These are phyloP conservation scores for Thelephora ganbajun DNA, from an alignment of 768 basidiomycete genomes.

Conservation along the genomic window DNA sequence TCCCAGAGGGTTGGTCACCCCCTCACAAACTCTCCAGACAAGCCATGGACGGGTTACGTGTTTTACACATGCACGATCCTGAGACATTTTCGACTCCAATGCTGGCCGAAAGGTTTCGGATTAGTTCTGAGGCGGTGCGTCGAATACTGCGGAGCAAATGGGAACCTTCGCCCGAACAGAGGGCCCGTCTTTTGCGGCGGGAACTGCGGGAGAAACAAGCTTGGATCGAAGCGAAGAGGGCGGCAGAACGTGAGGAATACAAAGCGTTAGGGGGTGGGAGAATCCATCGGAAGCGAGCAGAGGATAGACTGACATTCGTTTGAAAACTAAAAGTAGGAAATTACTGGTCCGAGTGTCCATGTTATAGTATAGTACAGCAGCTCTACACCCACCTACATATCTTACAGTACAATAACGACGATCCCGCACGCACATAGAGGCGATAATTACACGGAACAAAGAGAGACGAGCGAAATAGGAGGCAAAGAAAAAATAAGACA, in stretches of 20 bases:
- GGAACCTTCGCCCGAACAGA: constrained; percentile 21
- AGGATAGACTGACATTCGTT: constrained; percentile 5
- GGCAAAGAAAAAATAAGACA: too few species aligned
- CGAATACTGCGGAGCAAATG: constrained; percentile 34
- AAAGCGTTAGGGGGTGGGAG: constrained; percentile 2
- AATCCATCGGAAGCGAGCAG: constrained; percentile 2
- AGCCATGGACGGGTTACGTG: constrained; percentile 36
- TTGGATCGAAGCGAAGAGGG: constrained; percentile 9
- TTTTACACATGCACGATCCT: constrained; percentile 29
- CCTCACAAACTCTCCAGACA: constrained; percentile 36
- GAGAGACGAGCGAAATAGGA: too few species aligned
- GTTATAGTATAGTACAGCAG: too few species aligned
- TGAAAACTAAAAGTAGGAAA: background rate
- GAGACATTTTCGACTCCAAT: constrained; percentile 24
- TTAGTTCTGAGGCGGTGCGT: constrained; percentile 37
- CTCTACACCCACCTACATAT: too few species aligned
- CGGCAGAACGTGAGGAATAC: constrained; percentile 7
- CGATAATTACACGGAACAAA: too few species aligned
- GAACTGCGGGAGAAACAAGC: constrained; percentile 14
- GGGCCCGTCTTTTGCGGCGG: constrained; percentile 14
- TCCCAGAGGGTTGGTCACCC: constrained; percentile 33
- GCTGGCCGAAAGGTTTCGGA: constrained; percentile 32
- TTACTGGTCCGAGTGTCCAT: too few species aligned
- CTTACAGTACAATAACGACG: too few species aligned
- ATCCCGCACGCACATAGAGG: too few species aligned